Percentiles rank a stretch among this genome's conserved stretches.
Evolutionary conservation across 2,329 filamentous ascomycete species (phyloP).

Genomic region (Ceratocystis alfenasii): DNA sequence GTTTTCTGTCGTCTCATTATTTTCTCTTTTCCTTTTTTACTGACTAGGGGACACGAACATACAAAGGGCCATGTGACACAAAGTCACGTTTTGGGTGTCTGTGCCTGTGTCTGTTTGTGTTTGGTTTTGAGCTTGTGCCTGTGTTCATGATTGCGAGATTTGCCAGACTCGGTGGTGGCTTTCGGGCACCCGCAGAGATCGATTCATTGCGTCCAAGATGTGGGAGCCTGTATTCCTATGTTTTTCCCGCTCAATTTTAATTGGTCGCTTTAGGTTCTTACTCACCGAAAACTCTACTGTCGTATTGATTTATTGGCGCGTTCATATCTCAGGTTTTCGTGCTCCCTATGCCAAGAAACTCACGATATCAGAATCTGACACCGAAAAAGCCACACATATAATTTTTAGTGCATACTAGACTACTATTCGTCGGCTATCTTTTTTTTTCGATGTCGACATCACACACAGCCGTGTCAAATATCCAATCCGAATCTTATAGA

Average conservation of each 20-base stretch:
- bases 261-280: not conserved
- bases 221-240: not conserved
- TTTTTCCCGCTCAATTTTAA: not conserved
- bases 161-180: not conserved
- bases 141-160: not conserved
- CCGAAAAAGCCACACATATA: not conserved
- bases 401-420: not conserved
- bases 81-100: not conserved
- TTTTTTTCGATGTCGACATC: not conserved
- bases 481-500: not conserved
- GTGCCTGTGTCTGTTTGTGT: constrained; percentile 8
- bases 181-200: not conserved
- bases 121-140: not conserved
- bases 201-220: not conserved
- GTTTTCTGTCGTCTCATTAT: constrained; percentile 8
- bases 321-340: not conserved
- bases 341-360: not conserved
- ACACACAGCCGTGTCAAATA: not conserved
- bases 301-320: not conserved
- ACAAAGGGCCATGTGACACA: constrained; percentile 3
- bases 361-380: not conserved
- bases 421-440: too few relatives aligned
- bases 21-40: not conserved
- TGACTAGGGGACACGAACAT: not conserved
- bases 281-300: not conserved